Percentiles rank a stretch among this genome's conserved stretches.
Conservation (phyloP, 768 basidiomycete genomes). For the Tricholoma furcatifolium region DNA sequence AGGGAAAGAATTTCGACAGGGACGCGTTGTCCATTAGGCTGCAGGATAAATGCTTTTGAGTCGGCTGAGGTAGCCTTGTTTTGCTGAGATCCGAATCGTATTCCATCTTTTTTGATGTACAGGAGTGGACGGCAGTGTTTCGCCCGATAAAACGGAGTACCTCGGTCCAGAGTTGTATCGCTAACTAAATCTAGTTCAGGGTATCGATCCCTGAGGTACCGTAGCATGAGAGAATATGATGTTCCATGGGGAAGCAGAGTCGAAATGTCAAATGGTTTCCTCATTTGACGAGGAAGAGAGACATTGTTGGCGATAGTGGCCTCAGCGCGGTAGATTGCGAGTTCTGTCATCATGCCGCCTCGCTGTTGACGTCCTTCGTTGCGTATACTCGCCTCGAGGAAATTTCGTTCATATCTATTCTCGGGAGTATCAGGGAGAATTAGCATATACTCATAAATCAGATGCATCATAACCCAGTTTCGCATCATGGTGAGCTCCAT, state of each 20-base stretch:
- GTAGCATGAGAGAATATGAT: not conserved
- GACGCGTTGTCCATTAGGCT: not conserved
- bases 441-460: not conserved
- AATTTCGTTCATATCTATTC: not conserved
- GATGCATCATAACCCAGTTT: not conserved
- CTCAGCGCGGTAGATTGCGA: conserved; percentile 20
- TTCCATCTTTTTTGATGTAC: conserved; percentile 6
- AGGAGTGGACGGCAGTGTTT: not conserved
- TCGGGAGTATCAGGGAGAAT: not conserved
- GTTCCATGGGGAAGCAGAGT: not conserved
- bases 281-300: conserved; percentile 1
- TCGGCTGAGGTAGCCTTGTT: not conserved
- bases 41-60: not conserved
- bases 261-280: conserved; percentile 2
- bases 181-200: conserved; percentile 1
- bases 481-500: conserved; percentile 11
- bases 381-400: too few species aligned
- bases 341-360: conserved; percentile 21
- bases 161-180: not conserved
- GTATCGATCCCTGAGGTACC: not conserved
- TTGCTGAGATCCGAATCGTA: not conserved
- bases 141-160: not conserved
- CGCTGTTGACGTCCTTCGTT: conserved; percentile 12
- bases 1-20: not conserved
- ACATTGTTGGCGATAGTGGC: conserved; percentile 6